Evolutionary conservation across 108 stramenopile species (phyloP), one percentile per base, ranked within the genome.

Genomic region (Bacterosira constricta): DNA sequence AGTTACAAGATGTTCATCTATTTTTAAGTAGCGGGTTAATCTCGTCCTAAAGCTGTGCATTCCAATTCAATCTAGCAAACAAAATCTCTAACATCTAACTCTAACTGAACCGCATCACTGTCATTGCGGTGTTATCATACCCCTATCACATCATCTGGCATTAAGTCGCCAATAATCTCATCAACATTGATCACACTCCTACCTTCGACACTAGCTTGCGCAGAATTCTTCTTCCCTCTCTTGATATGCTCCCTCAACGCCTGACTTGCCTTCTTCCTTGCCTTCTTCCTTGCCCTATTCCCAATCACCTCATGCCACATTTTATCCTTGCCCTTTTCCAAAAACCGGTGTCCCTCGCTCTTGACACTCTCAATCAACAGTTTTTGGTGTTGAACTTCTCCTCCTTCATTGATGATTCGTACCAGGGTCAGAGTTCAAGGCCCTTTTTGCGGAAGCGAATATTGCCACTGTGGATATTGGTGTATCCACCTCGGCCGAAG

Each of bases 381-480:
- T n/a, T n/a, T n/a, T n/a, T n/a, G n/a, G n/a, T n/a, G n/a, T 65
- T 36, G 53, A 44, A 63, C 42, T 77, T 77, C 38, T 73, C 55
- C 12, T 79, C 78, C 34, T 79, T 67, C 1, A 67, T 20, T 15
- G 67, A 71, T 23, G 5, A 4, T 26, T 49, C 70, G 35, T 59
- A 67, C 66, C 66, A 67, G 0, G 36, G 52, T 12, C 47, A 18
- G 34, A 71, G 38, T 41, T 41, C 25, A 4, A 71, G 50, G 5
- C 49, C 70, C 51, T 62, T 47, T n/a, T 58, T 36, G 7, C 92
- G 86, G 56, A 90, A 93, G 27, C 64, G 42, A 18, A 87, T 71
- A 63, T 93, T 93, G 0, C 92, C 92, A 10, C 71, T 58, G 45
- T 83, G 85, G 37, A 70, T 58, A 47, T 91, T 91, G 4, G 88